Evolutionary conservation across 805 yeast genomes (phyloP).

Genomic region (Yamadazyma ubonensis): DNA sequence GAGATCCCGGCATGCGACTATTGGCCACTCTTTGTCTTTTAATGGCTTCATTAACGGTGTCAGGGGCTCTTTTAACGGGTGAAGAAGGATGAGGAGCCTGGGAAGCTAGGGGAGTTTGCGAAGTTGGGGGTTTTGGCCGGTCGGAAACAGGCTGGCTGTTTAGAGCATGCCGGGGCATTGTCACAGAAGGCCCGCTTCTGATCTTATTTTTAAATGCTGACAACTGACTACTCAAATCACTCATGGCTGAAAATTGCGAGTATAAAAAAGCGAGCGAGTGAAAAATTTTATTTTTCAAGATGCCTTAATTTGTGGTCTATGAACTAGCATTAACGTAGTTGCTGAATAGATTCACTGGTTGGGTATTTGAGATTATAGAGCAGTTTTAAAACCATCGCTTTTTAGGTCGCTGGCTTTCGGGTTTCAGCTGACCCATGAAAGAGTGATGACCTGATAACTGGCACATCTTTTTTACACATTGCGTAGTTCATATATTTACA

Average conservation of each 20-base stretch:
- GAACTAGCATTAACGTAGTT: conserved; percentile 12
- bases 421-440: conserved; percentile 75
- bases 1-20: conserved; percentile 46
- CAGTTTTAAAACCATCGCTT: conserved; percentile 99
- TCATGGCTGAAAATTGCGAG: conserved; percentile 17
- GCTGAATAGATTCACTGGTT: conserved; percentile 19
- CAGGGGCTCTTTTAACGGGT: conserved; percentile 16
- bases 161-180: conserved; percentile 28
- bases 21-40: conserved; percentile 32
- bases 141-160: conserved; percentile 18
- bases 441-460: conserved; percentile 94
- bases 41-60: conserved; percentile 31
- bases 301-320: conserved; percentile 9
- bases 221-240: conserved; percentile 43
- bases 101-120: too few species aligned
- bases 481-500: too few species aligned
- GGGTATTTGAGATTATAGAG: conserved; percentile 20
- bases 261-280: conserved; percentile 2
- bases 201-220: conserved; percentile 47
- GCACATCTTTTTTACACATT: conserved; percentile 44
- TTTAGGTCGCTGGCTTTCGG: conserved; percentile 78
- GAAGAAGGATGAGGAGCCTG: too few species aligned
- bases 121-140: conserved; percentile 3
- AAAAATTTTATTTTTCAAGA: conserved; percentile 7
- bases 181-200: conserved; percentile 44